Evolutionary conservation across 2,329 filamentous ascomycete species (phyloP).

Genomic region (Diaporthe amygdali): DNA sequence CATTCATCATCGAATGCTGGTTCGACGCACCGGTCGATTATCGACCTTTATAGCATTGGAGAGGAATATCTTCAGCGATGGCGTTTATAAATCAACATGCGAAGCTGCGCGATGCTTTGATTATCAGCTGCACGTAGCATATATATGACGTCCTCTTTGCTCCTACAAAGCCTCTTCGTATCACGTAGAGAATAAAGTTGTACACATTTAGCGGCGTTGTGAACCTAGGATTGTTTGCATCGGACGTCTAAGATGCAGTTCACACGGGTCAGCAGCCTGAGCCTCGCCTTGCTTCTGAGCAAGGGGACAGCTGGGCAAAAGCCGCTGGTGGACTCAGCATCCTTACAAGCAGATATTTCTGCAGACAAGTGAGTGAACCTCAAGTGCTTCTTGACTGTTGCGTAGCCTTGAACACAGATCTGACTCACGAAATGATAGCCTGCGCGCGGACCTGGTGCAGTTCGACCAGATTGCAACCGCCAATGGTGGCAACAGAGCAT

Average conservation of each 20-base stretch:
- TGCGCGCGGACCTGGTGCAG: neutral
- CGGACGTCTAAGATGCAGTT: neutral
- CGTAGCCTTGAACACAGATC: neutral
- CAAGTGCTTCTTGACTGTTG: neutral
- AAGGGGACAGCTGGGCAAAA: neutral
- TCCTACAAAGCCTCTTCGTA: neutral
- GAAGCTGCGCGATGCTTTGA: neutral
- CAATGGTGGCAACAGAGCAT: neutral
- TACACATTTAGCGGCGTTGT: neutral
- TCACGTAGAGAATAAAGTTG: neutral
- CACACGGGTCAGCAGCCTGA: neutral
- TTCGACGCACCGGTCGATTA: neutral
- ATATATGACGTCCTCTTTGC: neutral
- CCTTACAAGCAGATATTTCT: neutral
- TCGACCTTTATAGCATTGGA: neutral
- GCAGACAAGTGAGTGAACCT: neutral
- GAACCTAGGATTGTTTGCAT: no score
- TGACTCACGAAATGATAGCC: neutral
- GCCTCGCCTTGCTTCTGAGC: neutral
- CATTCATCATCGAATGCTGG: neutral
- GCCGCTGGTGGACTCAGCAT: neutral
- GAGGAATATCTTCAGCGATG: neutral
- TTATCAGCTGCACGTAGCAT: neutral
- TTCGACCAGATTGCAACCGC: conserved; percentile 8
- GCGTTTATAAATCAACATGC: neutral